phyloP scores from a whole-genome alignment of 108 stramenopile genomes.

The Nannochloropsis gaditana region DNA sequence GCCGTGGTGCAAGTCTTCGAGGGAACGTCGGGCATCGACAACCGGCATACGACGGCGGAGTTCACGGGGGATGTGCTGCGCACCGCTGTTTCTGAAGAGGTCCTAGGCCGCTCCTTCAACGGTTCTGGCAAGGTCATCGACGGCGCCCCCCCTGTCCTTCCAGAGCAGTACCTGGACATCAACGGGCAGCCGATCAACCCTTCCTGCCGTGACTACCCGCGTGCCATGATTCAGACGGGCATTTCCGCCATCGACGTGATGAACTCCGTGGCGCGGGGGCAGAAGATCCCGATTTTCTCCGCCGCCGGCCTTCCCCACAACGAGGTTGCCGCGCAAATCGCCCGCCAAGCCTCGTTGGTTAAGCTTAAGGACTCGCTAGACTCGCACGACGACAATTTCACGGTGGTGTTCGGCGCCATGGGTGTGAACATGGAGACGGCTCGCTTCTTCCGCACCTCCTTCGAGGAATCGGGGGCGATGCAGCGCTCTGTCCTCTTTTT shows the following conservation, averaged over 20 bases:
- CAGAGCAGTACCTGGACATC: conserved; percentile 97
- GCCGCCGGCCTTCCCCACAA: conserved; percentile 99
- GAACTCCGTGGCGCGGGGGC: conserved; percentile 98
- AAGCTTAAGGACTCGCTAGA: conserved; percentile 91
- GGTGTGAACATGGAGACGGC: conserved; percentile 99
- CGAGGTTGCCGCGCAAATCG: conserved; percentile 99
- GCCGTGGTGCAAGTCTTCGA: conserved; percentile 99
- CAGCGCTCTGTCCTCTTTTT: conserved; percentile 96
- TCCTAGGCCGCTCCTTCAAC: conserved; percentile 90
- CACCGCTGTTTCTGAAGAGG: conserved; percentile 99
- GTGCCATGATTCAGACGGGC: conserved; percentile 62
- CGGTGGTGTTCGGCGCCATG: conserved; percentile 99
- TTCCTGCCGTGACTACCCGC: conserved; percentile 96
- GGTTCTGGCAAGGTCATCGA: conserved; percentile 98
- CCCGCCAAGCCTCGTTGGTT: conserved; percentile 95
- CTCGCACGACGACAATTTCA: conserved; percentile 97
- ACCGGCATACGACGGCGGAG: conserved; percentile 89
- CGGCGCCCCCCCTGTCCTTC: conserved; percentile 91
- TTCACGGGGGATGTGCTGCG: conserved; percentile 97
- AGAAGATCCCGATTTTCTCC: conserved; percentile 99
- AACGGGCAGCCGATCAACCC: conserved; percentile 99
- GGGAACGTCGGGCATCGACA: conserved; percentile 98
- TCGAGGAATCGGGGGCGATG: conserved; percentile 98
- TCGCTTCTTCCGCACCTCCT: conserved; percentile 94
- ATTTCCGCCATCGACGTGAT: conserved; percentile 99